Evolutionary conservation across 2,329 filamentous ascomycete genomes (phyloP).

Genomic region (Stachybotrys chlorohalonatus): DNA sequence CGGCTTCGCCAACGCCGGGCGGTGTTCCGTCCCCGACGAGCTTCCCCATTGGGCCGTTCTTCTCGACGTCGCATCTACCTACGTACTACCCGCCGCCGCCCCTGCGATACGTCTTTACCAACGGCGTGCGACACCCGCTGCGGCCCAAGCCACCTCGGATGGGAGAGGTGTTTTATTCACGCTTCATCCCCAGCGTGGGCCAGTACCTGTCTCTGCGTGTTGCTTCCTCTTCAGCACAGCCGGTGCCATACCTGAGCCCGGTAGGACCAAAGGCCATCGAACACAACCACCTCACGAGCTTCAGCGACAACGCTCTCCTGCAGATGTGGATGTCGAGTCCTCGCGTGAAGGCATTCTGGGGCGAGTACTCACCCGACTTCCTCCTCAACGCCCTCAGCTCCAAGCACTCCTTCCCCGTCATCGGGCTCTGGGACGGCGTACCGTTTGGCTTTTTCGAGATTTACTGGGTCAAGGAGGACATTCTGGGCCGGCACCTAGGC

Average conservation of each 20-base stretch:
- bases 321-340: constrained; percentile 84
- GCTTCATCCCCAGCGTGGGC: constrained; percentile 71
- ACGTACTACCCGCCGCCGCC: constrained; percentile 86
- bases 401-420: constrained; percentile 77
- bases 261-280: constrained; percentile 29
- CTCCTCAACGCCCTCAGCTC: constrained; percentile 55
- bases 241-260: constrained; percentile 57
- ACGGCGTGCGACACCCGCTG: constrained; percentile 73
- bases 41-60: constrained; percentile 59
- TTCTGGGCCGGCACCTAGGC: constrained; percentile 59
- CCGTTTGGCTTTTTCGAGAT: constrained; percentile 97
- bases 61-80: constrained; percentile 74
- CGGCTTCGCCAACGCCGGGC: constrained; percentile 27
- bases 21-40: constrained; percentile 21
- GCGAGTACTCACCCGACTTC: constrained; percentile 56
- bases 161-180: constrained; percentile 84
- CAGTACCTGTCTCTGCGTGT: constrained; percentile 87
- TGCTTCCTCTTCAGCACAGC: constrained; percentile 57
- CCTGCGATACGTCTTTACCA: constrained; percentile 70
- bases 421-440: constrained; percentile 88
- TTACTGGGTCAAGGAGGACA: constrained; percentile 96
- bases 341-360: constrained; percentile 82
- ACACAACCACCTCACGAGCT: constrained; percentile 28
- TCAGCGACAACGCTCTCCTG: constrained; percentile 52
- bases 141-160: constrained; percentile 83